Evolutionary conservation across 331 rosid species (phyloP).

Genomic region (Cydonia oblonga): DNA sequence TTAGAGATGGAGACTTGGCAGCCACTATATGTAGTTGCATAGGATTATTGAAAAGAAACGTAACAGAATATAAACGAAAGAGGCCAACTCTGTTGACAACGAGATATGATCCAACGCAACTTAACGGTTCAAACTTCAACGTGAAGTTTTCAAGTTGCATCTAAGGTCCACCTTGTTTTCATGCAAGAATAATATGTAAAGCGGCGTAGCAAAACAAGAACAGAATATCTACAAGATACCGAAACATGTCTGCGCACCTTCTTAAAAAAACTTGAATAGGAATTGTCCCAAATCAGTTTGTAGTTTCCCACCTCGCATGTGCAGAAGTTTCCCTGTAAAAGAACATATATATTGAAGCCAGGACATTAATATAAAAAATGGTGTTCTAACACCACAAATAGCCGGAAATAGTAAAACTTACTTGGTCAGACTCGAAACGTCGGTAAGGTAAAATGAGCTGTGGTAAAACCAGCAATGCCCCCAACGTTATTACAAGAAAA

Average conservation of each 20-base stretch:
- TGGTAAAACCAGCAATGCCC: conserved; percentile 15
- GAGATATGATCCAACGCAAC: background rate
- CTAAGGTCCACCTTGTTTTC: background rate
- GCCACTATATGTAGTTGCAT: background rate
- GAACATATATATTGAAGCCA: background rate
- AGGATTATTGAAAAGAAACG: background rate
- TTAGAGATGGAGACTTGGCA: background rate
- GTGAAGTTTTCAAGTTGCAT: background rate
- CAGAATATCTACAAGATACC: background rate
- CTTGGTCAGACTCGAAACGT: conserved; percentile 81
- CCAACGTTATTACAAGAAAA: conserved; percentile 6
- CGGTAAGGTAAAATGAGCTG: conserved; percentile 84
- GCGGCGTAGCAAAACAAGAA: background rate
- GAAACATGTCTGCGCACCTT: conserved; percentile 39
- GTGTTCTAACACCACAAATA: background rate
- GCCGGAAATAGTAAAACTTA: conserved; percentile 33
- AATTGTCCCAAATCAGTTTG: conserved; percentile 86
- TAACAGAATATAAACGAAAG: background rate
- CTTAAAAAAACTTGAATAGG: conserved; percentile 78
- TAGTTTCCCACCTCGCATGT: conserved; percentile 75
- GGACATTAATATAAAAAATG: conserved; percentile 3
- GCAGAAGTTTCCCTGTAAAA: conserved; percentile 84
- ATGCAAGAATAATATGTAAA: background rate
- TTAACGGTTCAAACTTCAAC: background rate
- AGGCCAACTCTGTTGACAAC: background rate